Conservation (phyloP, 306 rosid genomes). For the Hippophae gyantsensis region DNA sequence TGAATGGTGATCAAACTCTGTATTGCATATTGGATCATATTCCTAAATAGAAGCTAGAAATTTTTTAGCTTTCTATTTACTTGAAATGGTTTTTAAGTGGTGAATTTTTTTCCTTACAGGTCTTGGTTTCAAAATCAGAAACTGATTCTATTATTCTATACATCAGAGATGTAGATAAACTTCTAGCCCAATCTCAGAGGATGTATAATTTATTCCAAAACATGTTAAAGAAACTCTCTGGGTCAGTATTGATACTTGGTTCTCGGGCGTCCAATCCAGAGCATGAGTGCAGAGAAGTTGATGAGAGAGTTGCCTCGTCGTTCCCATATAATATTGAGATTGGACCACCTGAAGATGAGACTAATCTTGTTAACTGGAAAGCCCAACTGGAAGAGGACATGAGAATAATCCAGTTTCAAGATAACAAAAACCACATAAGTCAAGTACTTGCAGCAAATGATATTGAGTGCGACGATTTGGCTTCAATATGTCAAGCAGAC, state of each 20-base stretch:
- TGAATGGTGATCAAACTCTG: neutral
- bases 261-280: constrained; percentile 47
- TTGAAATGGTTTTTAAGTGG: constrained; percentile 9
- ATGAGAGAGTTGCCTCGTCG: constrained; percentile 40
- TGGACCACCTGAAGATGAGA: constrained; percentile 67
- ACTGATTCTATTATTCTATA: constrained; percentile 65
- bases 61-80: neutral
- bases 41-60: neutral
- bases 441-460: constrained; percentile 80
- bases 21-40: neutral
- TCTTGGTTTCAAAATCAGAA: constrained; percentile 62
- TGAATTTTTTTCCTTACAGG: constrained; percentile 32
- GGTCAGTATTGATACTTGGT: constrained; percentile 74
- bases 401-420: constrained; percentile 57
- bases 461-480: constrained; percentile 72
- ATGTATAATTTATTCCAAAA: constrained; percentile 53
- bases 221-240: constrained; percentile 64
- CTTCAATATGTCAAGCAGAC: constrained; percentile 57
- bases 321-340: constrained; percentile 62
- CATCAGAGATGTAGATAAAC: constrained; percentile 70
- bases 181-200: constrained; percentile 52
- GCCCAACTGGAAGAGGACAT: constrained; percentile 63
- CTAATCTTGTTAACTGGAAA: constrained; percentile 50
- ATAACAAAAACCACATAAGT: constrained; percentile 81
- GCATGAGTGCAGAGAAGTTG: constrained; percentile 35